Evolutionary conservation across 2,329 filamentous ascomycete species (phyloP), one percentile per base, ranked within the genome.

Genomic region (Zarea fungicola): DNA sequence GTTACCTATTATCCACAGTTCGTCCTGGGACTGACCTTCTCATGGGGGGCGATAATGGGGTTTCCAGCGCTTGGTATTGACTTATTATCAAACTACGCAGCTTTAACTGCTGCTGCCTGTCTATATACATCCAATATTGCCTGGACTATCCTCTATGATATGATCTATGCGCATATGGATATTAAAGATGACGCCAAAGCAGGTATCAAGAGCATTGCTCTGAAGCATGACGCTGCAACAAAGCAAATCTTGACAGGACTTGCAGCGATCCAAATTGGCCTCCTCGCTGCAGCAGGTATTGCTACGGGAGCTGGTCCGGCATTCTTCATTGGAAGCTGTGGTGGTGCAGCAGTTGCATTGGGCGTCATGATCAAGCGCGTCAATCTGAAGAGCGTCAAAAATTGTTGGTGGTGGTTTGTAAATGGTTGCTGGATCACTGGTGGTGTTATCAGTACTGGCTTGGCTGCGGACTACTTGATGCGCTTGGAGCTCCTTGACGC

Each of bases 161-260:
- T 93, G 81, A 89, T 95, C 26, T 95, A 95, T 65, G 89, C 89
- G 13, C 89, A 95, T 63, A 92, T 93, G 83, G 89, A 95, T 60
- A 85, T 92, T 64, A 84, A 84, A 60, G 89, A 95, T 58, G 89
- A 95, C 61, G 82, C 76, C 53, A 90, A 89, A 65, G 89, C 85
- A 0, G 90, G 89, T 8, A 93, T 95, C 69, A 95, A 92, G 72
- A 89, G 84, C 60, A 93, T 95, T 57, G 89, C 87, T 2, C 72
- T 95, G 32, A 85, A 85, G 62, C 88, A 95, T 57, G 84, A 87
- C 54, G 75, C 78, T 5, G 77, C 90, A 53, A 91, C 88, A 1
- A 95, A 93, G 66, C 71, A 81, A 45, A 82, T 95, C 8, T 68
- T 95, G 50, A 78, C 79, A 2, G 85, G 84, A 0, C 70, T 93